Percentiles rank a stretch among this genome's conserved stretches.
These are phyloP conservation scores for Magnaporthiopsis rhizophila DNA, from an alignment of 2,329 filamentous ascomycete genomes.

Conservation along the genomic window DNA sequence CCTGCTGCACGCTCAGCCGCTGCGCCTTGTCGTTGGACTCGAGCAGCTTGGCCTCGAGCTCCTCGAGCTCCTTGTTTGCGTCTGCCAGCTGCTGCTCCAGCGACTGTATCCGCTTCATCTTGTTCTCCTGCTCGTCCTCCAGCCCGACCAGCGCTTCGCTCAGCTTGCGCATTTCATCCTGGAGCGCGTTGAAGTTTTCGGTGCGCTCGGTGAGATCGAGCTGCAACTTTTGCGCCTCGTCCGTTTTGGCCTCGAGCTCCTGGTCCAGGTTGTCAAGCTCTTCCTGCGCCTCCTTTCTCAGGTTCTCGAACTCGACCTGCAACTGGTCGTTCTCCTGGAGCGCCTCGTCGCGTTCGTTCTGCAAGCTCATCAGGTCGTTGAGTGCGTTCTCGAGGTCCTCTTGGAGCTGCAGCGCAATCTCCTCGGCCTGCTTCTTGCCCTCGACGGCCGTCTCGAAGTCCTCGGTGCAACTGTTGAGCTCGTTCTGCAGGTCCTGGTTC, in stretches of 20 bases:
- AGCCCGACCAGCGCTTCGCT: conserved; percentile 79
- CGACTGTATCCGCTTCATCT: conserved; percentile 68
- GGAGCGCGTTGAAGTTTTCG: conserved; percentile 85
- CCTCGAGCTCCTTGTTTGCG: conserved; percentile 78
- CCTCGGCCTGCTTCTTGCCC: conserved; percentile 52
- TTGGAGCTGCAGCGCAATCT: conserved; percentile 56
- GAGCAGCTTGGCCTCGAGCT: conserved; percentile 72
- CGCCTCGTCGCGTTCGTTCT: conserved; percentile 73
- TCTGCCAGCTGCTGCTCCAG: conserved; percentile 78
- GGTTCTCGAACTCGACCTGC: conserved; percentile 52
- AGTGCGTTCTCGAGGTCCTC: conserved; percentile 66
- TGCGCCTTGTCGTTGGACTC: conserved; percentile 85
- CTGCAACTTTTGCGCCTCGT: conserved; percentile 62
- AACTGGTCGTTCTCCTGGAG: conserved; percentile 39
- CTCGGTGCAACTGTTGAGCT: conserved; percentile 69
- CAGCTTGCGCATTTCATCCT: conserved; percentile 87
- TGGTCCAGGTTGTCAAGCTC: conserved; percentile 60
- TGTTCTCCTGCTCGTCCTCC: conserved; percentile 81
- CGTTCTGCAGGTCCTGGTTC: conserved; percentile 79
- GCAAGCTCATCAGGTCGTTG: conserved; percentile 70
- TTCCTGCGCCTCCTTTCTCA: conserved; percentile 56
- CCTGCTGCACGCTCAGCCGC: conserved; percentile 80
- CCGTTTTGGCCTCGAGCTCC: conserved; percentile 64
- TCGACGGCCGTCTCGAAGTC: conserved; percentile 70
- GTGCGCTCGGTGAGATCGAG: conserved; percentile 66